A percentile compares a stretch with the other conserved stretches of the same genome.
These are phyloP conservation scores for Pseudomicrostroma phylloplanum DNA, from an alignment of 1,284 basidiomycete species.

Conservation along the genomic window DNA sequence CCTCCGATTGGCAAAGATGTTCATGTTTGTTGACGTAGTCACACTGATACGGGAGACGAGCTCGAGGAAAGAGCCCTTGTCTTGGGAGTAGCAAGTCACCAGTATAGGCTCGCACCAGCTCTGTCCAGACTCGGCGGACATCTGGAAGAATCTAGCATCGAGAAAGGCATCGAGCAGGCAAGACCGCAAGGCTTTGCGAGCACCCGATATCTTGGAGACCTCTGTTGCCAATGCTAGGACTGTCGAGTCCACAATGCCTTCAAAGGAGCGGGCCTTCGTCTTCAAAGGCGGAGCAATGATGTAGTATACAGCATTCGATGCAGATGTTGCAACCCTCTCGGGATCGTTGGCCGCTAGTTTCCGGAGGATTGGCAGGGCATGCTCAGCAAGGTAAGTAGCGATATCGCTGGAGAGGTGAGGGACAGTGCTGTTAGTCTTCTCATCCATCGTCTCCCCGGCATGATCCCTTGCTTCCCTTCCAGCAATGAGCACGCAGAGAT, in stretches of 20 bases:
- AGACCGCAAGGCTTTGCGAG: conserved; percentile 77
- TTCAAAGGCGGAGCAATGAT: conserved; percentile 70
- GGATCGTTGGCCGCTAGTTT: conserved; percentile 68
- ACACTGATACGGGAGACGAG: conserved; percentile 56
- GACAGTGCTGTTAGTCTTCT: not conserved
- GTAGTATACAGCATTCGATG: conserved; percentile 77
- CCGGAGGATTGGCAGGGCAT: conserved; percentile 69
- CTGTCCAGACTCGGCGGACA: conserved; percentile 57
- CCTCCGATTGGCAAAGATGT: conserved; percentile 93
- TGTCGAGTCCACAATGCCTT: conserved; percentile 50
- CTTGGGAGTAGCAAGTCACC: conserved; percentile 71
- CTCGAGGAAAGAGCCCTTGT: conserved; percentile 79
- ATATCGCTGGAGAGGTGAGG: conserved; percentile 54
- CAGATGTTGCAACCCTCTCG: conserved; percentile 72
- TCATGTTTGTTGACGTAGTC: conserved; percentile 74
- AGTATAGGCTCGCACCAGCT: conserved; percentile 71
- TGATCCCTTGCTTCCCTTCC: conserved; percentile 58
- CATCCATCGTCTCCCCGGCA: conserved; percentile 57
- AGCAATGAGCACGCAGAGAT: conserved; percentile 68
- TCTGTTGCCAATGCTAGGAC: conserved; percentile 63
- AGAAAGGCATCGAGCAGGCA: conserved; percentile 74
- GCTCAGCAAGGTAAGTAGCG: conserved; percentile 65
- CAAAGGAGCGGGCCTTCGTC: conserved; percentile 24
- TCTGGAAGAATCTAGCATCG: conserved; percentile 81
- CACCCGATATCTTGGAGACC: conserved; percentile 70